These are phyloP conservation scores for Fusarium avenaceum DNA, from an alignment of 2,329 filamentous ascomycete species.

Conservation along the genomic window DNA sequence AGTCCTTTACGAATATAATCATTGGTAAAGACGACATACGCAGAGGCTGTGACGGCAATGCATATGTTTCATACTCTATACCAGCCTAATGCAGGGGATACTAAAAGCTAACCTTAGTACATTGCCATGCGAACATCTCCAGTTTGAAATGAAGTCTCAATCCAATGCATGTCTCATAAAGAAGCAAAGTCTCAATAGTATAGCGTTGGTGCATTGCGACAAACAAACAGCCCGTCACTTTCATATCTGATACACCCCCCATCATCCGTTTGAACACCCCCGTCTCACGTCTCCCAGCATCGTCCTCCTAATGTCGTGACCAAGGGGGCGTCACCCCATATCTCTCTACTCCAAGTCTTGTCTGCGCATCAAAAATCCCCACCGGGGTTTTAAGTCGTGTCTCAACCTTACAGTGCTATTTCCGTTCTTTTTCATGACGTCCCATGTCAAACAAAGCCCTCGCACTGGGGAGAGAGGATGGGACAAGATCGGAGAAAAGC, in stretches of 20 bases:
- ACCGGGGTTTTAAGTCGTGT: slow-evolving; percentile 31
- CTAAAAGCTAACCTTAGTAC: too few species aligned
- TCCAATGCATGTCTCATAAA: neutral
- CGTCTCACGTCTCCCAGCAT: slow-evolving; percentile 47
- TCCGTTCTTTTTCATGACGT: slow-evolving; percentile 32
- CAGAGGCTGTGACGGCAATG: slow-evolving; percentile 1
- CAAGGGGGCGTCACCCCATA: slow-evolving; percentile 22
- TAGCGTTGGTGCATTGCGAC: neutral
- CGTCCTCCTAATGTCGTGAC: slow-evolving; percentile 37
- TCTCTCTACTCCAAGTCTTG: neutral
- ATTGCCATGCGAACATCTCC: neutral
- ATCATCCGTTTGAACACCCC: slow-evolving; percentile 38
- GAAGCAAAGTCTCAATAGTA: neutral
- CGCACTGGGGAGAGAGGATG: neutral
- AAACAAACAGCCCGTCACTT: neutral
- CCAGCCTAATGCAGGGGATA: neutral
- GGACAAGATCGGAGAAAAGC: slow-evolving; percentile 11
- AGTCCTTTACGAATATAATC: neutral
- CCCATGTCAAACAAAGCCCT: slow-evolving; percentile 21
- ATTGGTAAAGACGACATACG: neutral
- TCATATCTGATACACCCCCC: slow-evolving; percentile 12
- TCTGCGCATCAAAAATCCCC: neutral
- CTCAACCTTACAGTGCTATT: slow-evolving; percentile 35
- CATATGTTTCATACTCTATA: slow-evolving; percentile 1
- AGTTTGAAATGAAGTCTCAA: neutral